Evolutionary conservation across 257 asterid species (phyloP), one percentile per base, ranked within the genome.

Genomic region (Solanum dulcamara): DNA sequence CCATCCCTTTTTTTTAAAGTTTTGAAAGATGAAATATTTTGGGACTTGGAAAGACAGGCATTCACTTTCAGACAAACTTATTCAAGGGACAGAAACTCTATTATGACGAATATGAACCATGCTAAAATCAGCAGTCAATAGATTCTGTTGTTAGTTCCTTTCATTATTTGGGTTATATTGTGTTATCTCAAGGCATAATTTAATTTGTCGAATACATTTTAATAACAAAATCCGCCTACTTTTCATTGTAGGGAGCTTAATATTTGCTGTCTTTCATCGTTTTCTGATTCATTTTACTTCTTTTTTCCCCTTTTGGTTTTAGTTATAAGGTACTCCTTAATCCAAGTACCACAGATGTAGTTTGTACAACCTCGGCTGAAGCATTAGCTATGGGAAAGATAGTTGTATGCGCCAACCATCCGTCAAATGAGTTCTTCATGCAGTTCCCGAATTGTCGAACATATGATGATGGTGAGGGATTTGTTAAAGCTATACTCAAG

Each of bases 361-460:
- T 97, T 87, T 97, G 99, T 94, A 97, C 98, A 37, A 94, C 98
- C 32, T 92, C 99, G 53, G 99, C 99, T 42, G 99, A 95, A 91
- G 98, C 99, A 81, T 88, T 97, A 77, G 98, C 97, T 4, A 95
- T 95, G 99, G 99, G 99, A 77, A 97, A 97, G 91, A 95, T 95
- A 85, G 99, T 97, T 4, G 91, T 97, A 80, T 97, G 99, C 4
- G 98, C 99, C 84, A 92, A 97, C 86, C 99, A 97, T 89, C 95
- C 97, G 60, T 97, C 99, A 2, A 97, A 97, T 60, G 98, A 93
- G n/a, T 70, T 70, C 91, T 97, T 97, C 93, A 95, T 92, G 88
- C 99, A 94, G 92, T 97, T 97, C 88, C 98, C 98, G 18, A 97
- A 97, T 89, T 97, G 99, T 85, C 87, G 97, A 86, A 92, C 93